A percentile compares a stretch with the other conserved stretches of the same genome.
phyloP scores from a whole-genome alignment of 257 asterid genomes.

The Fraxinus pennsylvanica region DNA sequence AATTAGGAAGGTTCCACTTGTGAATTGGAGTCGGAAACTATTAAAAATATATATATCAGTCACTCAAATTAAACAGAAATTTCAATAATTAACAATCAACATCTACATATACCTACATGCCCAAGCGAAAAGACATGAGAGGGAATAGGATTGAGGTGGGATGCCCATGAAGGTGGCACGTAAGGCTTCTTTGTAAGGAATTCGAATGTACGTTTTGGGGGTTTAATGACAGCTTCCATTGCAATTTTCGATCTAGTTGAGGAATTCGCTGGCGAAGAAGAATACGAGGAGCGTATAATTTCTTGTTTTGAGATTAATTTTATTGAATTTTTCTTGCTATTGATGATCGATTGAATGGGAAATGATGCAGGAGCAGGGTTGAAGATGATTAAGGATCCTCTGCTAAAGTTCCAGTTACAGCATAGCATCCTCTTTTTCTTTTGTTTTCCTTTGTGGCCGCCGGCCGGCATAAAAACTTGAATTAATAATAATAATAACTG shows the following conservation, averaged over 20 bases:
- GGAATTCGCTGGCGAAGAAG: slow-evolving; percentile 17
- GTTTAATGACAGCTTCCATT: slow-evolving; percentile 39
- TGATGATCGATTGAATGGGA: not conserved
- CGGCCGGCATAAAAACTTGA: no score
- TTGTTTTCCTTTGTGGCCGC: no score
- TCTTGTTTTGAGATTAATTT: not conserved
- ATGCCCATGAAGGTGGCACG: slow-evolving; percentile 81
- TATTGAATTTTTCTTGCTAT: not conserved
- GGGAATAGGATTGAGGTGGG: slow-evolving; percentile 71
- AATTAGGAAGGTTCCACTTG: slow-evolving; percentile 88
- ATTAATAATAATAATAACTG: no score
- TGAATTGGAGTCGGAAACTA: slow-evolving; percentile 97
- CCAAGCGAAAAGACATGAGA: slow-evolving; percentile 71
- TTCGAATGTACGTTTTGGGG: slow-evolving; percentile 41
- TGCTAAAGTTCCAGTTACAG: not conserved
- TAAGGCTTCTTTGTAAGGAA: slow-evolving; percentile 71
- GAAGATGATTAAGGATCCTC: not conserved
- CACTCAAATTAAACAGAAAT: slow-evolving; percentile 5
- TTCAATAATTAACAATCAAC: not conserved
- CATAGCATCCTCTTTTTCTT: not conserved
- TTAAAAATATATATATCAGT: not conserved
- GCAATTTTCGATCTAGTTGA: slow-evolving; percentile 28
- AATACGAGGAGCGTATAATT: slow-evolving; percentile 20
- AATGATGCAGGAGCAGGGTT: not conserved
- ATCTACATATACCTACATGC: slow-evolving; percentile 48